Percentiles rank a stretch among this genome's conserved stretches.
These are phyloP conservation scores for Nitzschia inconspicua DNA, from an alignment of 108 stramenopile genomes.

Conservation along the genomic window DNA sequence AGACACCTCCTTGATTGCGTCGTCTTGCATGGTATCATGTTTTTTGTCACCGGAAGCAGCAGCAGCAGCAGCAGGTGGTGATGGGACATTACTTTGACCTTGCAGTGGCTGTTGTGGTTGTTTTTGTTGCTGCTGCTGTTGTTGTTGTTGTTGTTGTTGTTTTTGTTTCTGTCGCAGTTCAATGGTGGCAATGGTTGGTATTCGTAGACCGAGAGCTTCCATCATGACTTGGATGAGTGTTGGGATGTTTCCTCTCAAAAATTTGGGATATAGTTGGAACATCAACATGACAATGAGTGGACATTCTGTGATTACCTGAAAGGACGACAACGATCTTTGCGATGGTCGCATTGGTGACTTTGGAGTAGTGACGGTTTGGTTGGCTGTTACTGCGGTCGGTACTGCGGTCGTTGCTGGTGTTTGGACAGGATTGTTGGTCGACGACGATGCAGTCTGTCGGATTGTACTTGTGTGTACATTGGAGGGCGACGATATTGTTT, in stretches of 20 bases:
- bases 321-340: conserved; percentile 59
- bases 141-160: conserved; percentile 2
- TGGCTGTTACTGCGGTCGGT: neutral
- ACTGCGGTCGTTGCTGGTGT: neutral
- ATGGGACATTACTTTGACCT: no score
- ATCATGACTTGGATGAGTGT: conserved; percentile 87
- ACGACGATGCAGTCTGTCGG: neutral
- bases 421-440: neutral
- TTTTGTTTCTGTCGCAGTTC: conserved; percentile 11
- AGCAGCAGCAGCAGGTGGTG: no score
- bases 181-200: conserved; percentile 46
- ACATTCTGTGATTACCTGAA: conserved; percentile 87
- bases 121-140: no score
- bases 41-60: no score
- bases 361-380: neutral
- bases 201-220: conserved; percentile 72
- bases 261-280: conserved; percentile 89
- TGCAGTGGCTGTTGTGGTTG: no score
- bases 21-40: no score
- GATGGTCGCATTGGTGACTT: conserved; percentile 16
- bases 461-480: neutral
- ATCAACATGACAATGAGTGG: conserved; percentile 91
- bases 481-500: no score
- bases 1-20: no score
- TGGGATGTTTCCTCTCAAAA: conserved; percentile 76